Base-by-base conservation (phyloP, 2,329 filamentous ascomycete species). In the Capronia epimyces region DNA sequence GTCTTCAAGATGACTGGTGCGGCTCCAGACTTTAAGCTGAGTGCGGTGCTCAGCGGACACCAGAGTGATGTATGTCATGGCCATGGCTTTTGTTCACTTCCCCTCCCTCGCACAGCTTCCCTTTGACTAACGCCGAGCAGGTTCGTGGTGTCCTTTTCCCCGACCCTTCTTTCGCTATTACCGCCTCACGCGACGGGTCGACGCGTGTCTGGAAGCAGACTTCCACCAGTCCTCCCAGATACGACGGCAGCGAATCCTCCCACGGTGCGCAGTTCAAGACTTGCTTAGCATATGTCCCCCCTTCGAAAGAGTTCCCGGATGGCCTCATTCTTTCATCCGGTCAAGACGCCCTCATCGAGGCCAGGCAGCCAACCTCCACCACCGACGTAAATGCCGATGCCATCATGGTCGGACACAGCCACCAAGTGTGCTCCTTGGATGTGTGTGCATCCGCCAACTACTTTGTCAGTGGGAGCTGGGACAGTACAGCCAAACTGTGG, bases 401-500 rank as follows among this genome's bases (percentile, higher is more conserved):
- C 18, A 76, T 97, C 56, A 77, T 98, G 8, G 74, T 95, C 44
- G 91, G 93, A 10, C 93, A 98, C 66, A 78, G 80, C 16, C 80
- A 86, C 66, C 97, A 97, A 63, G 83, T 98, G 40, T 96, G 91
- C 67, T 79, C 90, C 7, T 71, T 98, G 39, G 88, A 95, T 63
- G 83, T 88, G 13, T 84, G 84, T 44, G 79, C 84, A 1, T 79
- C 83, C 52, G 85, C 84, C 1, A 79, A 73, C 40, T 87, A 82
- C 66, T 76, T 97, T 34, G 83, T 96, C 41, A 97, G 91, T 59
- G 93, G 91, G 25, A 87, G 90, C 62, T 98, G 93, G 93, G 93
- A 98, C 68, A 81, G 81, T 24, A 86, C 89, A 58, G 90, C 89
- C 22, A 84, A 89, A 48, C 73, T 97, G 46, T 98, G 93, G 93